phyloP scores from a whole-genome alignment of 345 rosid genomes.

The Syzygium grande region DNA sequence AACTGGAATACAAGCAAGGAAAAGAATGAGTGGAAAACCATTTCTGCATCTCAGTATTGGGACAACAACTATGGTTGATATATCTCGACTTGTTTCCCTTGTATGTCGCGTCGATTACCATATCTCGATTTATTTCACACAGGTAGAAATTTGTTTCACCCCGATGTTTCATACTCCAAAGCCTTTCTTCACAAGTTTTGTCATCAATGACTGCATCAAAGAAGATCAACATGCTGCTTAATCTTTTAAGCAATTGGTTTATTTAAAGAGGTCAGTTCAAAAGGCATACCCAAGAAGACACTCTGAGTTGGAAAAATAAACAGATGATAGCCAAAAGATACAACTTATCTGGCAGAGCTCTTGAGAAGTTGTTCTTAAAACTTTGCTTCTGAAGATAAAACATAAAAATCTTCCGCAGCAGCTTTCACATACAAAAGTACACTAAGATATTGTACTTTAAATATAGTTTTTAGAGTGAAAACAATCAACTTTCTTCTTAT shows the following conservation, averaged over 20 bases:
- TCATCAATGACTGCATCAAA: conserved; percentile 75
- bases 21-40: conserved; percentile 38
- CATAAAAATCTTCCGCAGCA: background rate
- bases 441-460: background rate
- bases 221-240: background rate
- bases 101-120: conserved; percentile 96
- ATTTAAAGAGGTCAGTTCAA: background rate
- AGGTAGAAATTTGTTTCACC: conserved; percentile 90
- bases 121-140: conserved; percentile 85
- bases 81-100: conserved; percentile 97
- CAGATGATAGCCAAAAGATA: background rate
- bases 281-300: background rate
- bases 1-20: background rate
- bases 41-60: conserved; percentile 98
- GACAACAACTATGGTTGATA: conserved; percentile 89
- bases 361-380: background rate
- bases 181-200: conserved; percentile 91
- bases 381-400: background rate
- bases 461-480: background rate
- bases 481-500: background rate
- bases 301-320: background rate
- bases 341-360: background rate
- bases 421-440: background rate
- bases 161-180: conserved; percentile 70
- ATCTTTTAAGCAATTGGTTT: background rate